Conservation (phyloP, 179 eudicot species). For the Beta lomatogona region DNA sequence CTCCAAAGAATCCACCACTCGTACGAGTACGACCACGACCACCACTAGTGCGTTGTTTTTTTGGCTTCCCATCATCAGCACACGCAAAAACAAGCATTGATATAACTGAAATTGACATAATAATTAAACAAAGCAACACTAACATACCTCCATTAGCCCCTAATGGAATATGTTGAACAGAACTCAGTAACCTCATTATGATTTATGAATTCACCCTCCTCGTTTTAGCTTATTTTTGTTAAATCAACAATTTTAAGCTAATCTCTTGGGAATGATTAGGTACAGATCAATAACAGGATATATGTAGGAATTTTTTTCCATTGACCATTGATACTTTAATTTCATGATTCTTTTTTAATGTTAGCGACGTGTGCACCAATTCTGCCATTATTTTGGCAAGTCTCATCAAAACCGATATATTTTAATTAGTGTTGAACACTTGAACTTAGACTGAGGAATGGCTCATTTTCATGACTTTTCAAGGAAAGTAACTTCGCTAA, state of each 20-base stretch:
- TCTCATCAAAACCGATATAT: too few species aligned
- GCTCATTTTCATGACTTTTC: too few species aligned
- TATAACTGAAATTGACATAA: constrained; percentile 2
- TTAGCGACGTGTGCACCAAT: too few species aligned
- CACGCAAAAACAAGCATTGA: constrained; percentile 3
- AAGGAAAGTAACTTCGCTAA: too few species aligned
- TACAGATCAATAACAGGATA: not conserved
- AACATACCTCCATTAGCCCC: not conserved
- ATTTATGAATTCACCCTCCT: not conserved
- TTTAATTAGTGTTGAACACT: too few species aligned
- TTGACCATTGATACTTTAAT: too few species aligned
- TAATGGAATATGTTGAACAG: not conserved
- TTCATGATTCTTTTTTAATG: too few species aligned
- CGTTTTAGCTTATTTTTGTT: not conserved
- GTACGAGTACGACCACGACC: not conserved
- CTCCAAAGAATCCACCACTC: too few species aligned
- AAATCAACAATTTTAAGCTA: not conserved
- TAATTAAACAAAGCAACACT: not conserved
- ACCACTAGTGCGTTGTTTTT: not conserved
- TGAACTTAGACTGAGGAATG: too few species aligned
- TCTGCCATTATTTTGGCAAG: too few species aligned
- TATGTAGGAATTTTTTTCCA: not conserved
- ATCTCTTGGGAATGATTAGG: not conserved
- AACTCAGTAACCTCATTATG: constrained; percentile 5
- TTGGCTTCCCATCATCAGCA: not conserved